phyloP scores from a whole-genome alignment of 1,139 yeast genomes.

The Protomyces pachydermus region DNA sequence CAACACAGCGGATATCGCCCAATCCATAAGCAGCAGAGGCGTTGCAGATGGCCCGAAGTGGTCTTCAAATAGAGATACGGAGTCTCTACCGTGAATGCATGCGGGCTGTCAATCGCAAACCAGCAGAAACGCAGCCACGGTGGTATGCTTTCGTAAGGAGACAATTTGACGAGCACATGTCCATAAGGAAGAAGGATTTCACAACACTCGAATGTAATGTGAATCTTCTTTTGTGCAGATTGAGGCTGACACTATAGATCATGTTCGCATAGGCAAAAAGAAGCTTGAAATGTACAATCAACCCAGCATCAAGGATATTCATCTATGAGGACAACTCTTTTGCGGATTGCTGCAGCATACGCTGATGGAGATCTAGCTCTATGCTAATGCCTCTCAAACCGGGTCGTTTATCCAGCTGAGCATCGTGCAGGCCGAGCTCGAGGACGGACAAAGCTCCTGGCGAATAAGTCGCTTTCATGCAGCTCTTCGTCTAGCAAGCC shows the following conservation, averaged over 20 bases:
- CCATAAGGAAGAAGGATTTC: conserved; percentile 70
- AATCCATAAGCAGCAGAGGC: not conserved
- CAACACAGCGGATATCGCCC: not conserved
- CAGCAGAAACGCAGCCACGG: conserved; percentile 35
- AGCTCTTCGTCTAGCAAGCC: too few relatives aligned
- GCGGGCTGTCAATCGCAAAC: conserved; percentile 39
- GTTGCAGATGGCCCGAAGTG: conserved; percentile 3
- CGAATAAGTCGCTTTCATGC: too few relatives aligned
- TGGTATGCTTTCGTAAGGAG: conserved; percentile 44
- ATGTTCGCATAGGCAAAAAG: conserved; percentile 68
- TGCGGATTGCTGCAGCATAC: too few relatives aligned
- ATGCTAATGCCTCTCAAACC: too few relatives aligned
- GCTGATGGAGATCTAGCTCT: too few relatives aligned
- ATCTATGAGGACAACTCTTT: not conserved
- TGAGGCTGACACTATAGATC: conserved; percentile 38
- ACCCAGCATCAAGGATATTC: conserved; percentile 33
- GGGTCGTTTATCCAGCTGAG: too few relatives aligned
- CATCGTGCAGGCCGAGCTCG: too few relatives aligned
- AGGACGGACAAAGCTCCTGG: too few relatives aligned
- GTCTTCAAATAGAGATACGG: conserved; percentile 34
- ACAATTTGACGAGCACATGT: conserved; percentile 58
- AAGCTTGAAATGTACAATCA: conserved; percentile 65
- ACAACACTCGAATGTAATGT: conserved; percentile 61
- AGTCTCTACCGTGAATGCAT: conserved; percentile 40
- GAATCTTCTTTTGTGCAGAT: not conserved